Percentiles rank a stretch among this genome's conserved stretches.
Conservation (phyloP, 495 filamentous ascomycete species). For the Penicillium soppii region DNA sequence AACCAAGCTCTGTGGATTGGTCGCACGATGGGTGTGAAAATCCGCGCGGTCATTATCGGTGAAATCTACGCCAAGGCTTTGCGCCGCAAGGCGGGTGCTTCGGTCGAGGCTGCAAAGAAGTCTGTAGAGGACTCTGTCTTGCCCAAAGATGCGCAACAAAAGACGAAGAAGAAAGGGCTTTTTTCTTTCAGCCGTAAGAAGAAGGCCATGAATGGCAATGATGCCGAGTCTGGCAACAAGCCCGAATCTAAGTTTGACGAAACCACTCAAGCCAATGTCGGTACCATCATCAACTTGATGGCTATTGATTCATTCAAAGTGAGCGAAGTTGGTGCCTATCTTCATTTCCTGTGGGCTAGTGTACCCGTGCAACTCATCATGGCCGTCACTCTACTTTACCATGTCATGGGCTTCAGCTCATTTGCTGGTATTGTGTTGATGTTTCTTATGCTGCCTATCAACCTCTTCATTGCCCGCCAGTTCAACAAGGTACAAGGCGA, state of each 20-base stretch:
- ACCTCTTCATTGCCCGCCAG: conserved; percentile 77
- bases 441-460: conserved; percentile 83
- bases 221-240: conserved; percentile 31
- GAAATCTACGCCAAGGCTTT: conserved; percentile 98
- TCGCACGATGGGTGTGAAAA: conserved; percentile 86
- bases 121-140: conserved; percentile 32
- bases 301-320: conserved; percentile 99
- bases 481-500: conserved; percentile 83
- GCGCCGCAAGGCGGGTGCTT: conserved; percentile 83
- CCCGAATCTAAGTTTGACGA: conserved; percentile 41
- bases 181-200: conserved; percentile 60
- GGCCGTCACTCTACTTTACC: conserved; percentile 74
- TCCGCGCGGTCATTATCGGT: conserved; percentile 93
- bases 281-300: conserved; percentile 99
- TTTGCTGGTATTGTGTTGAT: conserved; percentile 94
- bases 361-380: conserved; percentile 82
- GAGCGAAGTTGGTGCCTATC: conserved; percentile 84
- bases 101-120: conserved; percentile 53
- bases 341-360: conserved; percentile 85
- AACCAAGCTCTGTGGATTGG: conserved; percentile 92
- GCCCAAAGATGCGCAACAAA: conserved; percentile 16
- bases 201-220: conserved; percentile 37
- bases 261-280: conserved; percentile 77
- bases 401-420: conserved; percentile 87
- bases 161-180: conserved; percentile 51